phyloP scores from a whole-genome alignment of 2,329 filamentous ascomycete genomes.

The Colletotrichum tofieldiae region DNA sequence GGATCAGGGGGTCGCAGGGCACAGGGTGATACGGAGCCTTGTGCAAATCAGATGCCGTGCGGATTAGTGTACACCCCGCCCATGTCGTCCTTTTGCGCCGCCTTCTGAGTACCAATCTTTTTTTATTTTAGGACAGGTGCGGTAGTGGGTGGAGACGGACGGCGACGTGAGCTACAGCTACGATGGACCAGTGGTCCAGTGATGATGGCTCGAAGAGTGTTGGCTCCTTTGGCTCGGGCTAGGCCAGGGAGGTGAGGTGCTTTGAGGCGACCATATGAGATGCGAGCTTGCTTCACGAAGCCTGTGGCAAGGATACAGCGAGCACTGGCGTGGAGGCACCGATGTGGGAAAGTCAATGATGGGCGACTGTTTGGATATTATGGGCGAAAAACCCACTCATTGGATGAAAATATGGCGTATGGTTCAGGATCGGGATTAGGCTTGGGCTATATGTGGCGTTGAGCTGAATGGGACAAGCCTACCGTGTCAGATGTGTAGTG shows the following conservation, averaged over 20 bases:
- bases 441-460: background rate
- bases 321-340: background rate
- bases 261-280: background rate
- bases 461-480: background rate
- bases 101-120: background rate
- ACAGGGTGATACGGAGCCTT: constrained; percentile 7
- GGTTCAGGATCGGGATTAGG: background rate
- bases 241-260: background rate
- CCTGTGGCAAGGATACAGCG: background rate
- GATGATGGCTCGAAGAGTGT: background rate
- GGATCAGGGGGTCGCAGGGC: constrained; percentile 3
- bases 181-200: background rate
- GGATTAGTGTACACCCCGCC: background rate
- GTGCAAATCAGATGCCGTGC: background rate
- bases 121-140: background rate
- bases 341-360: background rate
- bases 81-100: background rate
- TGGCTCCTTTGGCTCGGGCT: too few relatives aligned
- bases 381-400: background rate
- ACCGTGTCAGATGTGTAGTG: background rate
- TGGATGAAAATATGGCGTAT: background rate
- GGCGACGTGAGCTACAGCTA: background rate
- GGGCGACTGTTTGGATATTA: background rate
- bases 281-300: background rate
- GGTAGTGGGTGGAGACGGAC: background rate